Evolutionary conservation across 768 basidiomycete genomes (phyloP).

Genomic region (Tulasnella sp.): DNA sequence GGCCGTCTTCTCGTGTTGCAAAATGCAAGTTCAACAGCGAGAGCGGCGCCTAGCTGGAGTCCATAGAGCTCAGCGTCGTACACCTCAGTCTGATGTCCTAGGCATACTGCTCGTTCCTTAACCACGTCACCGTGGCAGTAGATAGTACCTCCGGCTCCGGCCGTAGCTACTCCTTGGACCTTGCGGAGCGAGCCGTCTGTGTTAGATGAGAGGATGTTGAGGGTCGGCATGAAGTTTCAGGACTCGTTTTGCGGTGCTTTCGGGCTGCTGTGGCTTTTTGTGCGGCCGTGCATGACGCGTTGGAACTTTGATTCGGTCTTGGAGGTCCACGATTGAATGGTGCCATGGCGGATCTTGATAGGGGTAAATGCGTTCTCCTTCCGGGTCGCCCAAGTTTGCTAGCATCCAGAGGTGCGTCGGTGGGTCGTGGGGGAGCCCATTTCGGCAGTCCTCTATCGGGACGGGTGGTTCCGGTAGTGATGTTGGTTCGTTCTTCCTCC

Average conservation of each 20-base stretch:
- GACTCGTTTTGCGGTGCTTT: neutral
- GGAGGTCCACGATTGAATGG: too few relatives aligned
- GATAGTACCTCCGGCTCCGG: neutral
- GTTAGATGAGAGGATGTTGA: neutral
- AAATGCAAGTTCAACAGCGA: neutral
- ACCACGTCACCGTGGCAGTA: constrained; percentile 1
- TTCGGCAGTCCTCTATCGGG: too few relatives aligned
- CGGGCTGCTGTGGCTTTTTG: too few relatives aligned
- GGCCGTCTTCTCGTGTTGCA: too few relatives aligned
- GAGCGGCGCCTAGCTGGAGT: neutral
- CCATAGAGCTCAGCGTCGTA: neutral
- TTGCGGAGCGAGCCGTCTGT: neutral
- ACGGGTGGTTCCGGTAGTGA: too few relatives aligned
- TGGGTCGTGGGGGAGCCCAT: neutral
- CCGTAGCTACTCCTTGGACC: neutral
- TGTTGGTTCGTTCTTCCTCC: too few relatives aligned
- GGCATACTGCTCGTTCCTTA: neutral
- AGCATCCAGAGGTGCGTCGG: neutral
- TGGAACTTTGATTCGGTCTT: too few relatives aligned
- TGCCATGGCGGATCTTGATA: too few relatives aligned
- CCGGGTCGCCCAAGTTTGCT: neutral
- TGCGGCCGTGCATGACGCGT: too few relatives aligned
- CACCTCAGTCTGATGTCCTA: neutral
- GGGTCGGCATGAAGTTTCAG: neutral
- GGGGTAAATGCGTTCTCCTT: neutral